These are phyloP conservation scores for Arabis hirsuta DNA, from an alignment of 345 rosid species.

Conservation along the genomic window DNA sequence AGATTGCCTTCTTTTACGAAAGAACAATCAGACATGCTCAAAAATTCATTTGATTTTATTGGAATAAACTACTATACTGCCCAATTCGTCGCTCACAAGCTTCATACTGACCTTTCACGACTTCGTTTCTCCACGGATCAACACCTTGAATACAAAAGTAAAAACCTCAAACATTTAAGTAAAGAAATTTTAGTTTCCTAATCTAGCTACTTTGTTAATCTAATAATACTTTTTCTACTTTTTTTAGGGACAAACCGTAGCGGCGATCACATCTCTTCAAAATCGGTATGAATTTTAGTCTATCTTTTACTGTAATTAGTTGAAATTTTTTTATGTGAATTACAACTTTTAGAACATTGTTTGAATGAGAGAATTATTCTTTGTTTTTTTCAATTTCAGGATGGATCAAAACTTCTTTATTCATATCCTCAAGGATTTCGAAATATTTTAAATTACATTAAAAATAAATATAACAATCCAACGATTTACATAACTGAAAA, in stretches of 20 bases:
- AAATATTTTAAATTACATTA: slow-evolving; percentile 41
- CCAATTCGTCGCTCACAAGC: slow-evolving; percentile 30
- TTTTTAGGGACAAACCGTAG: slow-evolving; percentile 29
- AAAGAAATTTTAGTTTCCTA: neutral
- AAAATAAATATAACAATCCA: slow-evolving; percentile 47
- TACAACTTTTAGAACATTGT: neutral
- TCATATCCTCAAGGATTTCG: slow-evolving; percentile 48
- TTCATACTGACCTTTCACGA: slow-evolving; percentile 25
- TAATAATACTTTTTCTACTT: neutral
- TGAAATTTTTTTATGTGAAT: neutral
- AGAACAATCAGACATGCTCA: slow-evolving; percentile 38
- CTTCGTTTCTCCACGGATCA: slow-evolving; percentile 46
- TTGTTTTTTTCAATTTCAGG: slow-evolving; percentile 11
- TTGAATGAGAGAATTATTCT: neutral
- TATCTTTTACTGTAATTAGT: too few species aligned
- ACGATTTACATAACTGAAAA: slow-evolving; percentile 55
- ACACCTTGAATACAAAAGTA: slow-evolving; percentile 41
- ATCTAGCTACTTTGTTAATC: neutral
- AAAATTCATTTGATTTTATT: slow-evolving; percentile 51
- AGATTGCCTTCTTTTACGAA: slow-evolving; percentile 49
- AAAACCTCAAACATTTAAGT: neutral
- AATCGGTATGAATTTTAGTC: slow-evolving; percentile 26
- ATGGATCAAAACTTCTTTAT: slow-evolving; percentile 19
- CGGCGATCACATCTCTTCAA: slow-evolving; percentile 35
- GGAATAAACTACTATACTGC: slow-evolving; percentile 55